Evolutionary conservation across 257 asterid species (phyloP), one percentile per base, ranked within the genome.

Genomic region (Gynochthodes officinalis): DNA sequence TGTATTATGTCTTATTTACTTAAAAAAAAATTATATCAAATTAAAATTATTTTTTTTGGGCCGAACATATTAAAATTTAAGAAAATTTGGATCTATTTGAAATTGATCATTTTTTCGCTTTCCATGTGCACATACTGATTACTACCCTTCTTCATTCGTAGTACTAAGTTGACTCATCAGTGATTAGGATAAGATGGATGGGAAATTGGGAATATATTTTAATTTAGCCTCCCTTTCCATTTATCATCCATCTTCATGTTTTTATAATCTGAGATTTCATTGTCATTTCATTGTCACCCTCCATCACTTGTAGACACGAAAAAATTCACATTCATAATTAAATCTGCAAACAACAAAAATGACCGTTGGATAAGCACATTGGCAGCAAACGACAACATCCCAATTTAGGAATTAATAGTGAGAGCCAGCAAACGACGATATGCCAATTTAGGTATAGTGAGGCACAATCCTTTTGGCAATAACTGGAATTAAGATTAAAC

Each of bases 221-320:
- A 32, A 27, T 13, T n/a, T 19, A 50, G 74, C 81, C 77, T 39
- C 74, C 74, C 27, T 39, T 53, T 73, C 77, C 81, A 72, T 77
- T 77, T 19, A 6, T 37, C 35, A 40, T 23, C 25, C 53, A 48
- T 54, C 52, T 21, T 14, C 13, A 37, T 52, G 18, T 11, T 54
- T 48, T n/a, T 49, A n/a, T 62, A 2, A 32, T 54, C 19, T 39
- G 64, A 27, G 28, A 27, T 61, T 11, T 72, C n/a, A n/a, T n/a
- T n/a, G n/a, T n/a, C n/a, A n/a, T n/a, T n/a, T n/a, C 18, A 18
- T 27, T 15, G 1, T 12, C n/a, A 19, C 75, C 58, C 28, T 35
- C 60, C 21, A 40, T 14, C 75, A 62, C 39, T 40, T 35, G 3
- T 35, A 6, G n/a, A 7, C 25, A 11, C 37, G 50, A 28, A 61